Evolutionary conservation across 805 yeast species (phyloP).

Genomic region (Metschnikowia aberdeeniae): DNA sequence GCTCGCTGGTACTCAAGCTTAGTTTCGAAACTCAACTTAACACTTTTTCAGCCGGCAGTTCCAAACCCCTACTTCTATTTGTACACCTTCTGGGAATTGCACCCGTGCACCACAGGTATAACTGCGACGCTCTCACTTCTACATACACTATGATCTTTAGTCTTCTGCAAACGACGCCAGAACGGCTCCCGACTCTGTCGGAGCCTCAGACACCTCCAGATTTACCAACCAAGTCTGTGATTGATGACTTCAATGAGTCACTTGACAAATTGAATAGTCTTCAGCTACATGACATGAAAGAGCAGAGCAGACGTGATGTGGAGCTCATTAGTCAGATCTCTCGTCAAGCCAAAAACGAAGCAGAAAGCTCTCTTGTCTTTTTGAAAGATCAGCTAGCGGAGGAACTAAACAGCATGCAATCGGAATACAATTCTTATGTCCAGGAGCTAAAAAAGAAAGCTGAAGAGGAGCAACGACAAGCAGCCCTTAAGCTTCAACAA

Average conservation of each 20-base stretch:
- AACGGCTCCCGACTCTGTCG: neutral
- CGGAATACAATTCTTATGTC: neutral
- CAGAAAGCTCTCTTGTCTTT: neutral
- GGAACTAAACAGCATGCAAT: neutral
- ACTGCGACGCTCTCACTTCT: neutral
- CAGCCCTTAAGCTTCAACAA: neutral
- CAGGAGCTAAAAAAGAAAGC: neutral
- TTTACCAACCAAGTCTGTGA: neutral
- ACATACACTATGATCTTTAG: neutral
- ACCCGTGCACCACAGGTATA: neutral
- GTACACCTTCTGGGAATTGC: neutral
- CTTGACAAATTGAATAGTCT: conserved; percentile 6
- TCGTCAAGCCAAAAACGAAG: neutral
- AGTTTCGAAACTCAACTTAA: no score
- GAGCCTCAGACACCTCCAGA: neutral
- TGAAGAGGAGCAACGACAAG: neutral
- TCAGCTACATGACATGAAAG: conserved; percentile 3
- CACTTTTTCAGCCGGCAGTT: no score
- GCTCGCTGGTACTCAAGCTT: no score
- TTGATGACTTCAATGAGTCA: conserved; percentile 7
- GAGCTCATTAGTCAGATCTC: neutral
- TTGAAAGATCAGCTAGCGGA: neutral
- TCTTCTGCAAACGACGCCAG: conserved; percentile 3
- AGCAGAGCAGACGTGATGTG: neutral
- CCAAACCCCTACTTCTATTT: neutral